Evolutionary conservation across 202 grass and related monocot species (phyloP).

Genomic region (Schoenoplectus triqueter): DNA sequence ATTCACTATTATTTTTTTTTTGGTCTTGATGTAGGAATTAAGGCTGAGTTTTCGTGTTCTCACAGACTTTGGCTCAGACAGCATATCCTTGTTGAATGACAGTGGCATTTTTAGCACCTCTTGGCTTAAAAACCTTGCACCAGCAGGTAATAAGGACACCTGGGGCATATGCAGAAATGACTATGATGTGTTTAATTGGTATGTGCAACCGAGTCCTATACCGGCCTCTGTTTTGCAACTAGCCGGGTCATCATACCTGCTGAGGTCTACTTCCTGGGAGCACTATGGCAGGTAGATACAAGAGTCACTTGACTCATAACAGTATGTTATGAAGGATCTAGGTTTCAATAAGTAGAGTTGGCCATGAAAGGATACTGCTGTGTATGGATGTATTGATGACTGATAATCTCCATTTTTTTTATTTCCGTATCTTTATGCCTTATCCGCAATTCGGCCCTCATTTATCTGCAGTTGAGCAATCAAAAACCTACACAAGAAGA

Average conservation of each 20-base stretch:
- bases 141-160: conserved; percentile 44
- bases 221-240: conserved; percentile 84
- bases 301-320: not conserved
- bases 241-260: conserved; percentile 74
- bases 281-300: conserved; percentile 83
- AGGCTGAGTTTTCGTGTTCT: conserved; percentile 72
- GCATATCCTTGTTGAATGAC: conserved; percentile 66
- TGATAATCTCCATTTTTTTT: conserved; percentile 40
- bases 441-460: not conserved
- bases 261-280: conserved; percentile 93
- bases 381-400: conserved; percentile 15
- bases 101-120: conserved; percentile 95
- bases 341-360: not conserved
- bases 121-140: conserved; percentile 76
- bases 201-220: conserved; percentile 81
- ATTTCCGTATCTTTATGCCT: not conserved
- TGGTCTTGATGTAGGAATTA: conserved; percentile 61
- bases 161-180: conserved; percentile 61
- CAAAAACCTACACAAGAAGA: conserved; percentile 28
- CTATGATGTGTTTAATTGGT: conserved; percentile 77
- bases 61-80: conserved; percentile 83
- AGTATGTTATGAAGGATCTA: conserved; percentile 13
- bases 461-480: not conserved
- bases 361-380: conserved; percentile 3
- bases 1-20: conserved; percentile 33